These are phyloP conservation scores for Carex pumila DNA, from an alignment of 176 grass and related monocot species.

Conservation along the genomic window DNA sequence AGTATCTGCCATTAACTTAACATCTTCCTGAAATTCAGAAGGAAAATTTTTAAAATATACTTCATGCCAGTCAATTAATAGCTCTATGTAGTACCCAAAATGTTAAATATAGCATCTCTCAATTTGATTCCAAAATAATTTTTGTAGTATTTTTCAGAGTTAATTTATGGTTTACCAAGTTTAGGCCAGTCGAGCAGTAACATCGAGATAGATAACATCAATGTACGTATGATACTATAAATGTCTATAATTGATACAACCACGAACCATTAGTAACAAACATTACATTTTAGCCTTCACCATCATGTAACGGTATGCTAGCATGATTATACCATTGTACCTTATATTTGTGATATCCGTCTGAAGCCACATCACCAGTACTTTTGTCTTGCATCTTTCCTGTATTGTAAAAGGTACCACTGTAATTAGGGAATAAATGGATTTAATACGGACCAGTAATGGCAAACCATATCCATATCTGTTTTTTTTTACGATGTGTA, in stretches of 20 bases:
- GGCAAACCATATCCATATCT: background rate
- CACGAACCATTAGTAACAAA: too few species aligned
- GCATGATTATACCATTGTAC: background rate
- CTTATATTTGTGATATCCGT: constrained; percentile 70
- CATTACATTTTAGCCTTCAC: background rate
- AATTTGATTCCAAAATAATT: background rate
- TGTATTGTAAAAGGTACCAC: background rate
- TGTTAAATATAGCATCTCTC: background rate
- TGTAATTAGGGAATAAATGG: background rate
- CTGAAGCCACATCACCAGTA: constrained; percentile 39
- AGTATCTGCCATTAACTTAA: constrained; percentile 45
- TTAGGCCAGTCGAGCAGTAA: background rate
- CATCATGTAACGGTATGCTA: background rate
- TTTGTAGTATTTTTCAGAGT: too few species aligned
- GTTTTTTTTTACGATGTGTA: background rate
- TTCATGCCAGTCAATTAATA: background rate
- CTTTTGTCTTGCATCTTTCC: constrained; percentile 43
- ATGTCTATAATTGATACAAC: background rate
- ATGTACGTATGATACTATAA: background rate
- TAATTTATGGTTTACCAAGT: background rate
- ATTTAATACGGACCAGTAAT: background rate
- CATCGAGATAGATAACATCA: background rate
- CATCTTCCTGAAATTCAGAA: constrained; percentile 41
- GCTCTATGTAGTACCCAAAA: background rate
- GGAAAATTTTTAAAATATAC: background rate